Evolutionary conservation across 441 rosid genomes (phyloP), one percentile per base, ranked within the genome.

Genomic region (Populus trichocarpa): DNA sequence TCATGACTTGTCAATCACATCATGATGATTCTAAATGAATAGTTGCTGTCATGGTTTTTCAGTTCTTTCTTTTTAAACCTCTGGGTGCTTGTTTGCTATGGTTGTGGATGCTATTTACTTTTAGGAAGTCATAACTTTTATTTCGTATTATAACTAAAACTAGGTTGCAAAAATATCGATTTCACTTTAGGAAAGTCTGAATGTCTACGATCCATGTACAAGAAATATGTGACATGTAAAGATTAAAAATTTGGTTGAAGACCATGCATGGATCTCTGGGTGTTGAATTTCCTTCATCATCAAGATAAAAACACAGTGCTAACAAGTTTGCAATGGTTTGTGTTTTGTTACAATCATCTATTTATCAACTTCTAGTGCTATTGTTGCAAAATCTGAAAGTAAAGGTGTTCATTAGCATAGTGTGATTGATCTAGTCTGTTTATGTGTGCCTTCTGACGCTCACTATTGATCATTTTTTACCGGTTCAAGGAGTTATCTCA

Each of bases 401-500:
- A 68, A 28, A 36, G 42, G 9, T 67, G 30, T 46, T 22, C 8
- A 16, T 59, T 16, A 26, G 50, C 22, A 36, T n/a, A 22, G 20
- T 18, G 57, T 18, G 61, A 6, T 69, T 57, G 13, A 14, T 22
- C 50, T 35, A 7, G 26, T 76, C 23, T 28, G 35, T 66, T 12
- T 66, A 23, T 66, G 69, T 26, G 69, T 66, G 69, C 32, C 69
- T 66, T 72, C 71, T 75, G 35, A 78, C 64, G 33, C 30, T 66
- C 67, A 20, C n/a, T 32, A 23, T 38, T 80, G 72, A 59, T 50
- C 64, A 35, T 74, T 30, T 38, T 74, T 25, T 72, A 30, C 65
- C 89, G 93, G 97, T 95, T 95, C 70, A 32, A 32, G 33, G 5
- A 5, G 33, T 32, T 32, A 32, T 32, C 33, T 32, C 33, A 32